Conservation (phyloP, 176 grass and related monocot species). For the Musa itinerans region DNA sequence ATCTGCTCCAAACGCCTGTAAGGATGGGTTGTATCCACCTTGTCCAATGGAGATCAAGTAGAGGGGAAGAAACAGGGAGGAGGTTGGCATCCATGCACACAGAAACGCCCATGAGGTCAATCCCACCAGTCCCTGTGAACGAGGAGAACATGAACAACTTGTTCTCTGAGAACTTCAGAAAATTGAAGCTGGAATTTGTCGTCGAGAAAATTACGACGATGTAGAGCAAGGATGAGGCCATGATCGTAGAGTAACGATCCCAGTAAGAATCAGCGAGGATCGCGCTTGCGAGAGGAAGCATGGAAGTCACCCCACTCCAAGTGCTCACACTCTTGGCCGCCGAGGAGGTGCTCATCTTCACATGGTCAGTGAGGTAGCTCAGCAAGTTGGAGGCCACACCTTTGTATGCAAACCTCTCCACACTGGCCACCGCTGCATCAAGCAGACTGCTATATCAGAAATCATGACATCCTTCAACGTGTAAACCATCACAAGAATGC, state of each 20-base stretch:
- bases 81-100: slow-evolving; percentile 45
- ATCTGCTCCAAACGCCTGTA: slow-evolving; percentile 88
- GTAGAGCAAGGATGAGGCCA: slow-evolving; percentile 62
- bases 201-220: slow-evolving; percentile 36
- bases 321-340: slow-evolving; percentile 70
- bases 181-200: not conserved
- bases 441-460: not conserved
- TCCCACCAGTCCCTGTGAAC: slow-evolving; percentile 43
- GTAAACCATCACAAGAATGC: not conserved
- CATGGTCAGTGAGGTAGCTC: slow-evolving; percentile 63
- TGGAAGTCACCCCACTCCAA: slow-evolving; percentile 74
- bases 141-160: not conserved
- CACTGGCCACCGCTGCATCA: slow-evolving; percentile 70
- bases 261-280: slow-evolving; percentile 73
- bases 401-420: slow-evolving; percentile 83
- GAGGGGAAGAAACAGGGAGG: slow-evolving; percentile 69
- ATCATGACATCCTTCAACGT: not conserved
- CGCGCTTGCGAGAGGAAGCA: slow-evolving; percentile 65
- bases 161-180: not conserved
- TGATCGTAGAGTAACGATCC: slow-evolving; percentile 66
- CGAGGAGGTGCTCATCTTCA: slow-evolving; percentile 70
- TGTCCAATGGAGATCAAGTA: slow-evolving; percentile 80
- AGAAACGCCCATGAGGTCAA: slow-evolving; percentile 65
- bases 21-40: slow-evolving; percentile 66
- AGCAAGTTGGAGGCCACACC: slow-evolving; percentile 86